phyloP scores from a whole-genome alignment of 495 filamentous ascomycete species.

The Aspergillus nidulans region DNA sequence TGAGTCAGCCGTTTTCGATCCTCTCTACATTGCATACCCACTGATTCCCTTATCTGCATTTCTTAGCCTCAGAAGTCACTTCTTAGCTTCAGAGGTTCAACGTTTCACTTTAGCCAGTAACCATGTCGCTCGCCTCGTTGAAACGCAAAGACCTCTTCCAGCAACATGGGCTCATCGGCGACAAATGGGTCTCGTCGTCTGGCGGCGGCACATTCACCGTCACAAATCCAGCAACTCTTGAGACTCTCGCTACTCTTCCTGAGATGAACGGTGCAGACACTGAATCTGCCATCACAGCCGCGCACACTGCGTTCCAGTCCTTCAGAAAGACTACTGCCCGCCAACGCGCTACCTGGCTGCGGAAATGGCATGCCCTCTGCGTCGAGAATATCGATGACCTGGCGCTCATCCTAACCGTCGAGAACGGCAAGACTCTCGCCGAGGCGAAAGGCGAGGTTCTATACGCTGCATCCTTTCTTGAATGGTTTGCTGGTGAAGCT shows the following conservation, averaged over 20 bases:
- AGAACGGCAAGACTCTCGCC: constrained; percentile 45
- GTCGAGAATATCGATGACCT: constrained; percentile 38
- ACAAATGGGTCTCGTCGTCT: constrained; percentile 10
- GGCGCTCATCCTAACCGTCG: constrained; percentile 42
- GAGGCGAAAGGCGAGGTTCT: constrained; percentile 45
- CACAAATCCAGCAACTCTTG: constrained; percentile 4
- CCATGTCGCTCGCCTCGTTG: not conserved
- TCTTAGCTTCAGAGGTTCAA: no score
- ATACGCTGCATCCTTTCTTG: constrained; percentile 44
- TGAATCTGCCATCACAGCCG: not conserved
- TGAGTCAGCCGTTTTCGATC: no score
- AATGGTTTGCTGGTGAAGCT: constrained; percentile 51
- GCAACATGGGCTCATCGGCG: constrained; percentile 8
- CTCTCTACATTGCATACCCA: no score
- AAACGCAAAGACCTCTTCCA: constrained; percentile 12
- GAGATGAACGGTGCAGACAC: not conserved
- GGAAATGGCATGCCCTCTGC: constrained; percentile 28
- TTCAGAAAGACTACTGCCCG: not conserved
- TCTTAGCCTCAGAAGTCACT: no score
- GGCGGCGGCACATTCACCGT: constrained; percentile 5
- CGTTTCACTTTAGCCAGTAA: no score
- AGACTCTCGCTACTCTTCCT: not conserved
- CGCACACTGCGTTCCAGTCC: not conserved
- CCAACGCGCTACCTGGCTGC: constrained; percentile 14
- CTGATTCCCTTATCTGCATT: no score